These are phyloP conservation scores for Phytophthora fragariae DNA, from an alignment of 352 stramenopile species.

Conservation along the genomic window DNA sequence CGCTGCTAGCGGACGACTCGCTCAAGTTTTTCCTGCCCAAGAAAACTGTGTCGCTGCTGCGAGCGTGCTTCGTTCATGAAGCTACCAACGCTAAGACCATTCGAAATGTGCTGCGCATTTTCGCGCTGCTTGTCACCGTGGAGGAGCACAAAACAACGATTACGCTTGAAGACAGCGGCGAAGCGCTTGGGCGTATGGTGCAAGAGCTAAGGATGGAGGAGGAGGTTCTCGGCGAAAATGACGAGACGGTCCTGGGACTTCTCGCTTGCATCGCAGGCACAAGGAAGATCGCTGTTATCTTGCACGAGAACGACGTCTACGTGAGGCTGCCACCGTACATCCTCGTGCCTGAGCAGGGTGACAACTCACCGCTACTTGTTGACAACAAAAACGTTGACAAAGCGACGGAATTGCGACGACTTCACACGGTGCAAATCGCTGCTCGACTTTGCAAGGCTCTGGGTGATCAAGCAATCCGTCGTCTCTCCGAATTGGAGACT, in stretches of 20 bases:
- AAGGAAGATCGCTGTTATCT: constrained; percentile 55
- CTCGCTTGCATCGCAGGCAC: constrained; percentile 49
- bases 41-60: constrained; percentile 72
- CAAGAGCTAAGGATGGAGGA: constrained; percentile 51
- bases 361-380: constrained; percentile 17
- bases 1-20: constrained; percentile 74
- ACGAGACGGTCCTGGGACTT: constrained; percentile 49
- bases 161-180: constrained; percentile 71
- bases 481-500: constrained; percentile 53
- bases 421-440: constrained; percentile 36
- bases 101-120: constrained; percentile 72
- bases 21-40: constrained; percentile 87
- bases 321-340: constrained; percentile 53
- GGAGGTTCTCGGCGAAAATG: constrained; percentile 45
- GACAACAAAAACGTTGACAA: not conserved
- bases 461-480: constrained; percentile 41
- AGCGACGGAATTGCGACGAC: constrained; percentile 1
- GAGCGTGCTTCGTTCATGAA: constrained; percentile 60
- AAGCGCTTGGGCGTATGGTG: constrained; percentile 58
- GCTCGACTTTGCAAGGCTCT: constrained; percentile 43
- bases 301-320: constrained; percentile 69
- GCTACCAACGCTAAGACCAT: constrained; percentile 56
- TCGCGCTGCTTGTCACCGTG: constrained; percentile 59
- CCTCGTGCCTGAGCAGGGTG: constrained; percentile 5
- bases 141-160: constrained; percentile 85